Conservation (phyloP, 2,329 filamentous ascomycete genomes). For the Cercospora sp. region DNA sequence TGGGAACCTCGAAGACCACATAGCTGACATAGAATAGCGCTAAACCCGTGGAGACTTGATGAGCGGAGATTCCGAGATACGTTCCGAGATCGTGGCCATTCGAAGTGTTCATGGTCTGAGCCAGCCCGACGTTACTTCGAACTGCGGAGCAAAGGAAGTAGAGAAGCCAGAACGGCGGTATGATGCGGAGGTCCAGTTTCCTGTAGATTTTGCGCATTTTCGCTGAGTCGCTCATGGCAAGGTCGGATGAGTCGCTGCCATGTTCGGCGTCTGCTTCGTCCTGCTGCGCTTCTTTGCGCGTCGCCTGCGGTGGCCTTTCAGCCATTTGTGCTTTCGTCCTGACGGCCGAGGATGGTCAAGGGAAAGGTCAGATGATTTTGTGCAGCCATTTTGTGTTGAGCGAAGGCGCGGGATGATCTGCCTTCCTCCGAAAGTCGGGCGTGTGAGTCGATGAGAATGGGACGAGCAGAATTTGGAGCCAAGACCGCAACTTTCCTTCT, state of each 20-base stretch:
- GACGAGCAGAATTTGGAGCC: not conserved
- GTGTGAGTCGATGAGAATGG: not conserved
- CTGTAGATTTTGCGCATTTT: conserved; percentile 29
- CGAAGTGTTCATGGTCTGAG: conserved; percentile 85
- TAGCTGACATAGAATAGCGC: conserved; percentile 92
- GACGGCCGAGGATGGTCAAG: not conserved
- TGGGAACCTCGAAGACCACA: conserved; percentile 84
- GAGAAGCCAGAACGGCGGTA: conserved; percentile 76
- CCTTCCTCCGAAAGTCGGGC: not conserved
- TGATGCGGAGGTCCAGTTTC: conserved; percentile 36
- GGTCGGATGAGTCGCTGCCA: conserved; percentile 1
- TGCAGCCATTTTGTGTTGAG: conserved; percentile 1
- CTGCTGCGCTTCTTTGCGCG: not conserved
- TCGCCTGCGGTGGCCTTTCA: not conserved
- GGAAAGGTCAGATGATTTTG: not conserved
- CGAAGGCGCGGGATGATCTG: conserved; percentile 6
- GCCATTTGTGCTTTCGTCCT: not conserved
- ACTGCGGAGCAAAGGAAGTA: conserved; percentile 94
- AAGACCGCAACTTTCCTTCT: not conserved
- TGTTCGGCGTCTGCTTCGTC: conserved; percentile 4
- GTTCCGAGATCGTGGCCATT: conserved; percentile 73
- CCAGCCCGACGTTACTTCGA: conserved; percentile 85
- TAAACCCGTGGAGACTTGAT: conserved; percentile 79
- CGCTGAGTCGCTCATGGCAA: conserved; percentile 3
- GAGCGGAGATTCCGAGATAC: conserved; percentile 67